Evolutionary conservation across 2,329 filamentous ascomycete species (phyloP).

Genomic region (Fusarium fujikuroi): DNA sequence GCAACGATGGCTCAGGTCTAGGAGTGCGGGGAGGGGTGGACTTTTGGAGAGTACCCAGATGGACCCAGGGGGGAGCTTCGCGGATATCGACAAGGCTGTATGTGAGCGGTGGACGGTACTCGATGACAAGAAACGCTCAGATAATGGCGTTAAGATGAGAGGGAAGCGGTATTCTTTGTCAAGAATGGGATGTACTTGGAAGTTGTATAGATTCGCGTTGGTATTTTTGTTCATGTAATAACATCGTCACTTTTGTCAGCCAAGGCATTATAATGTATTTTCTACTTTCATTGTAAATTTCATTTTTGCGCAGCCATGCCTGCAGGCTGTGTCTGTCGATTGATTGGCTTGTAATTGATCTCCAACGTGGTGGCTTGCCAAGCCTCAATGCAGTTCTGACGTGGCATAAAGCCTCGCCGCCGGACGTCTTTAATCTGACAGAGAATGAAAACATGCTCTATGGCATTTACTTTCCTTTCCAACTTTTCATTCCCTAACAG

Average conservation of each 20-base stretch:
- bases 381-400: not conserved
- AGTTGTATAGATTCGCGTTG: too few species aligned
- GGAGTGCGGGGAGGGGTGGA: too few species aligned
- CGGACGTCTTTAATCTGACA: not conserved
- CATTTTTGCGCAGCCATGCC: fast-evolving
- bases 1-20: too few species aligned
- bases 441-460: too few species aligned
- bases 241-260: not conserved
- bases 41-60: not conserved
- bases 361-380: not conserved
- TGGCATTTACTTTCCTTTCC: too few species aligned
- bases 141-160: not conserved
- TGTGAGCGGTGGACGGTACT: not conserved
- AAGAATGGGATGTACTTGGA: too few species aligned
- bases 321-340: not conserved
- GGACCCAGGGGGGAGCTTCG: not conserved
- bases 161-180: not conserved
- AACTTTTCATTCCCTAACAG: too few species aligned
- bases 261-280: not conserved
- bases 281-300: not conserved
- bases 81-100: not conserved
- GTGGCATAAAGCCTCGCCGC: not conserved
- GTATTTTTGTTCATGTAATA: not conserved
- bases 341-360: not conserved
- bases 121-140: not conserved